phyloP scores from a whole-genome alignment of 805 yeast genomes.

The Pichia rugopelliculosa region DNA sequence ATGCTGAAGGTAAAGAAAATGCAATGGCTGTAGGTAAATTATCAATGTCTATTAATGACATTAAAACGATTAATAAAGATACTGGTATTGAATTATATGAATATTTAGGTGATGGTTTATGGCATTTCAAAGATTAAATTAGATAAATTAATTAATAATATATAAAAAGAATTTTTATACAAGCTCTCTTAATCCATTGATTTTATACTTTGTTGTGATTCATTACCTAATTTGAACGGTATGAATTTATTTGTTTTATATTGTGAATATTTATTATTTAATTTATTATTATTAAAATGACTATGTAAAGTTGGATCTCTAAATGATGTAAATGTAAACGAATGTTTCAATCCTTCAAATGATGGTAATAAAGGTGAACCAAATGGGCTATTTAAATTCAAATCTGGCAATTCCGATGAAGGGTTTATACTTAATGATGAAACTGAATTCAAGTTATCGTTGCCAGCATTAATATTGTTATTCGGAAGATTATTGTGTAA shows the following conservation, averaged over 20 bases:
- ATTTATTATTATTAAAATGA: not conserved
- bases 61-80: constrained; percentile 75
- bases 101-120: constrained; percentile 83
- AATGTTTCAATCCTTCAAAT: constrained; percentile 6
- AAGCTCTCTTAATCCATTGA: not conserved
- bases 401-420: not conserved
- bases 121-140: constrained; percentile 42
- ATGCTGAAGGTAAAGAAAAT: constrained; percentile 88
- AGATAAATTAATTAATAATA: not conserved
- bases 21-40: constrained; percentile 90
- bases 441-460: no score
- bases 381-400: not conserved
- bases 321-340: constrained; percentile 10
- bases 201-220: constrained; percentile 8
- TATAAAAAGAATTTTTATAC: no score
- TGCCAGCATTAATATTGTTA: not conserved
- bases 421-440: not conserved
- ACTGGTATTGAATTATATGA: constrained; percentile 81
- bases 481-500: not conserved
- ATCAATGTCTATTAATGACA: constrained; percentile 83
- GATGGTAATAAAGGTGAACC: not conserved
- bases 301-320: constrained; percentile 1
- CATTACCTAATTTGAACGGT: constrained; percentile 5
- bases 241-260: not conserved
- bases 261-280: not conserved